Conservation (phyloP, 768 basidiomycete species). For the Podaxis sp. region DNA sequence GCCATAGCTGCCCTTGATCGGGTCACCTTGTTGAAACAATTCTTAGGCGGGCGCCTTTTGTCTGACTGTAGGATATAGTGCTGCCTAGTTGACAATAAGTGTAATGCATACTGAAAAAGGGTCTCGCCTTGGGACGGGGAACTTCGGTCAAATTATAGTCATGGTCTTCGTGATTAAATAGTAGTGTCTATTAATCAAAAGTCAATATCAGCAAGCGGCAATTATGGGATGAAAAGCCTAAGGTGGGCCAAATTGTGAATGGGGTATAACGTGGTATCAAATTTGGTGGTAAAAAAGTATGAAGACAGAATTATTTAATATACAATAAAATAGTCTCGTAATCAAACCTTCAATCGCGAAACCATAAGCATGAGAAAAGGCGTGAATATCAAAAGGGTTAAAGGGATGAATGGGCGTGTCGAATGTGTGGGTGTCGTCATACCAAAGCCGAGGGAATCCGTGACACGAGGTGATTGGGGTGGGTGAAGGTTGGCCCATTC, state of each 20-base stretch:
- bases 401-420: neutral
- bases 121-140: neutral
- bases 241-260: neutral
- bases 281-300: neutral
- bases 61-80: neutral
- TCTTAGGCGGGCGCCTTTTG: neutral
- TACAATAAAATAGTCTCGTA: slow-evolving; percentile 1
- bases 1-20: neutral
- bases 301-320: slow-evolving; percentile 3
- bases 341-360: neutral
- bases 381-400: neutral
- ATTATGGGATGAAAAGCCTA: neutral
- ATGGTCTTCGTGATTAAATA: neutral
- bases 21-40: neutral
- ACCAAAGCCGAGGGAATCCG: neutral
- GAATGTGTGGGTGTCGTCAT: neutral
- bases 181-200: neutral
- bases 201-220: neutral
- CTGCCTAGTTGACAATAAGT: neutral
- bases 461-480: neutral
- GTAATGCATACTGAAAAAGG: neutral
- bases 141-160: neutral
- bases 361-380: neutral
- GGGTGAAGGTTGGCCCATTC: neutral
- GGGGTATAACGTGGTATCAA: slow-evolving; percentile 1